A percentile compares a stretch with the other conserved stretches of the same genome.
These are phyloP conservation scores for Epithele typhae DNA, from an alignment of 768 basidiomycete species.

Conservation along the genomic window DNA sequence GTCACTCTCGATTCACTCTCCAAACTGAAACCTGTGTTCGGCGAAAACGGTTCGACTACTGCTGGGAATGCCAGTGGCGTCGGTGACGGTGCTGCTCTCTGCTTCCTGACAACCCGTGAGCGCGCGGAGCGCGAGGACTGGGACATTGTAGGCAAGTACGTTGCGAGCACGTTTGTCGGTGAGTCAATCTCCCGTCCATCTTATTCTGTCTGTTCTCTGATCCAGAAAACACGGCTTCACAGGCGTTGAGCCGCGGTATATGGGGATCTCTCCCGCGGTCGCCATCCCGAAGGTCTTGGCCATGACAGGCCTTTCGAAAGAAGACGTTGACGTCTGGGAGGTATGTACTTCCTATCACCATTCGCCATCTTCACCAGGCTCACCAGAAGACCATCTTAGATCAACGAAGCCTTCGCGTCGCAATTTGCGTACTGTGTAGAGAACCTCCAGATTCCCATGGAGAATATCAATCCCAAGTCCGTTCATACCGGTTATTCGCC, in stretches of 20 bases:
- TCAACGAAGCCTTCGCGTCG: constrained; percentile 89
- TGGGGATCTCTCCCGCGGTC: constrained; percentile 72
- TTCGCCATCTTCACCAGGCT: not conserved
- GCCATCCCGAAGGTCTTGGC: constrained; percentile 70
- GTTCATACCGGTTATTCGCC: constrained; percentile 19
- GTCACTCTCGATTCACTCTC: constrained; percentile 75
- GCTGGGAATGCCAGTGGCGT: constrained; percentile 87
- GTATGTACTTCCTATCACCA: constrained; percentile 29
- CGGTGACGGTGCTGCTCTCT: constrained; percentile 89
- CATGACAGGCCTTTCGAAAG: constrained; percentile 56
- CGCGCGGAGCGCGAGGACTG: constrained; percentile 74
- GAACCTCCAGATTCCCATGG: constrained; percentile 66
- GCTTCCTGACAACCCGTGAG: constrained; percentile 76
- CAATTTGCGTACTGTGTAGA: constrained; percentile 93
- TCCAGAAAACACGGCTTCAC: constrained; percentile 8
- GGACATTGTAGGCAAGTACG: constrained; percentile 80
- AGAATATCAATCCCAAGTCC: constrained; percentile 84
- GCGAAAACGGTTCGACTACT: constrained; percentile 69
- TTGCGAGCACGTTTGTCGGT: constrained; percentile 76
- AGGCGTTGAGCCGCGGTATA: constrained; percentile 75
- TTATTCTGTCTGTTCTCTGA: constrained; percentile 2
- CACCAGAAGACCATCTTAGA: constrained; percentile 36
- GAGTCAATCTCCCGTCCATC: constrained; percentile 16
- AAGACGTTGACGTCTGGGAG: constrained; percentile 76
- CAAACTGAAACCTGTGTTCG: constrained; percentile 84